Evolutionary conservation across 1,139 yeast species (phyloP), one percentile per base, ranked within the genome.

Genomic region (Diutina siamensis): DNA sequence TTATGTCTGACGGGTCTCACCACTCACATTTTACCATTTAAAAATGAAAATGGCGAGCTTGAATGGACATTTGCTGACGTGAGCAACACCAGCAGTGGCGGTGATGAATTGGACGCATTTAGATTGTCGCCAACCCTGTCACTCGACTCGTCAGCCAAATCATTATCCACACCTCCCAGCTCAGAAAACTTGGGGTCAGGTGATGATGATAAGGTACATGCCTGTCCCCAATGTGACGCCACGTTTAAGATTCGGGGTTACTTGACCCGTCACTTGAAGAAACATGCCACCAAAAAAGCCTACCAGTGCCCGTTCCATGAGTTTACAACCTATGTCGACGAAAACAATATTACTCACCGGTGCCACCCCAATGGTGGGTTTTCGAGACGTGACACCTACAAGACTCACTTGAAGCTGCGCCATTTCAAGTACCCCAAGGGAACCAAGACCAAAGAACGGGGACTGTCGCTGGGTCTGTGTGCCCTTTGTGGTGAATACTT

Each of bases 321-420:
- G 51, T 44, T 44, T 3, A 45, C 52, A 15, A 36, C 45, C 34
- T 48, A 46, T 45, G 46, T 40, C 31, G 52, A 49, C 40, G 70
- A 68, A 41, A 46, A 48, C 41, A 49, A 49, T 42, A 46, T 45
- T 20, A 45, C 48, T 0, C 52, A 49, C 45, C 67, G 71, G 52
- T 76, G 82, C 55, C 82, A 76, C 57, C 76, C 78, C 36, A 73
- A 76, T 1, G 81, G 82, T 31, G 79, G 78, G 3, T 76, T 76
- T 54, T 72, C 79, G 7, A 63, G 81, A 51, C 64, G 79, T 53
- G 82, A 76, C 54, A 76, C 81, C 7, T 74, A 68, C 55, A 75
- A 75, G 53, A 74, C 79, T 2, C 82, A 76, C 56, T 63, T 76
- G 46, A 76, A 74, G 53, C 78, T 80, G 1, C 60, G 76, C 45